Conservation (phyloP, 306 rosid species). For the Pueraria montana region DNA sequence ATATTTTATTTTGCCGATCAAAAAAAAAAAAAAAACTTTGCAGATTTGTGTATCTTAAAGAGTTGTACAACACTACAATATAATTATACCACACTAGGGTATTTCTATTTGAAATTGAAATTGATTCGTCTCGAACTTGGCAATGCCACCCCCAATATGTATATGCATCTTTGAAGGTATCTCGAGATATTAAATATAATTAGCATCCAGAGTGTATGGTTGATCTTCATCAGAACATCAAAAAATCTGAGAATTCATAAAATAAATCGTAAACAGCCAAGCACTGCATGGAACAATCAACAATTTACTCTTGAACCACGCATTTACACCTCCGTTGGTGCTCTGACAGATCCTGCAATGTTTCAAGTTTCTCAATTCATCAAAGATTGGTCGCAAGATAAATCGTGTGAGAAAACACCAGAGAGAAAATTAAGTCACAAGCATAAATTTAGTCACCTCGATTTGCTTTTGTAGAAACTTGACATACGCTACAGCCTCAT, state of each 20-base stretch:
- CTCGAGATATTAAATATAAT: slow-evolving; percentile 3
- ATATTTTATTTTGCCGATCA: too few species aligned
- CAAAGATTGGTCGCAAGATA: background rate
- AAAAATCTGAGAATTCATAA: slow-evolving; percentile 53
- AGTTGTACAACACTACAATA: slow-evolving; percentile 20
- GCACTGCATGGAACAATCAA: slow-evolving; percentile 33
- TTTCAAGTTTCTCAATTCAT: slow-evolving; percentile 33
- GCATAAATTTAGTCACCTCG: slow-evolving; percentile 55
- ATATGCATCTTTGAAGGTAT: slow-evolving; percentile 51
- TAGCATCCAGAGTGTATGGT: slow-evolving; percentile 28
- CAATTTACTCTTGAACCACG: slow-evolving; percentile 57
- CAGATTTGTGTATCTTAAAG: slow-evolving; percentile 12
- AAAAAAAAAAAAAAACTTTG: too few species aligned
- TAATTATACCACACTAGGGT: background rate
- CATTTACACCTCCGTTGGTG: slow-evolving; percentile 80
- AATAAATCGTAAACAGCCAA: slow-evolving; percentile 30
- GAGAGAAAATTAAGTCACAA: slow-evolving; percentile 1
- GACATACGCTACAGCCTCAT: slow-evolving; percentile 93
- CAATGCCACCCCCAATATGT: slow-evolving; percentile 39
- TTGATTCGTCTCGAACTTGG: slow-evolving; percentile 42
- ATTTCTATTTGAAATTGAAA: slow-evolving; percentile 20
- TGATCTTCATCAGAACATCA: slow-evolving; percentile 47
- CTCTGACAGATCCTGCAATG: slow-evolving; percentile 87
- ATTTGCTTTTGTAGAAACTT: slow-evolving; percentile 88
- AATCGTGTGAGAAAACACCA: background rate